These are phyloP conservation scores for Akanthomyces dipterigenus DNA, from an alignment of 2,329 filamentous ascomycete genomes.

Conservation along the genomic window DNA sequence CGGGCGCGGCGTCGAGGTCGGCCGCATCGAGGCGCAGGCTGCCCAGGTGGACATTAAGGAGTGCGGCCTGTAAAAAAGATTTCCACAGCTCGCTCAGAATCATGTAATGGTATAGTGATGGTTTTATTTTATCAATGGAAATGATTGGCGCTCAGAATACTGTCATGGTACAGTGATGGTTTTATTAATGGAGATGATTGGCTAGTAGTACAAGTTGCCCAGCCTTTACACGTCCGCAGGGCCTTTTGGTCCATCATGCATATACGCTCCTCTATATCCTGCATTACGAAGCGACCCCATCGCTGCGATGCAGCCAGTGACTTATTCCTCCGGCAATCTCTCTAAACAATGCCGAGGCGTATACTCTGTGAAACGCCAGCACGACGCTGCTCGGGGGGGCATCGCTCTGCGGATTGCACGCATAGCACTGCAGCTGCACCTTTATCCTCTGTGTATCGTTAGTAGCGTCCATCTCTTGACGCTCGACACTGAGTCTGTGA, in stretches of 20 bases:
- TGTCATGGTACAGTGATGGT: background rate
- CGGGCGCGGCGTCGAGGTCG: conserved; percentile 41
- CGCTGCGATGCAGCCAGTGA: background rate
- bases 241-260: background rate
- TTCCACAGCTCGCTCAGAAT: background rate
- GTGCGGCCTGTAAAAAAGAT: conserved; percentile 34
- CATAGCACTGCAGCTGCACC: conserved; percentile 2
- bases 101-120: background rate
- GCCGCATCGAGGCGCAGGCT: conserved; percentile 44
- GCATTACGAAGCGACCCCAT: background rate
- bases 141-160: background rate
- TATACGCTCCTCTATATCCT: background rate
- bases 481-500: conserved; percentile 23
- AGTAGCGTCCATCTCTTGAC: conserved; percentile 3
- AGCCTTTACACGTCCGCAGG: background rate
- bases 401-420: conserved; percentile 7
- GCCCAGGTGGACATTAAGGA: conserved; percentile 34
- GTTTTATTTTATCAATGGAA: background rate
- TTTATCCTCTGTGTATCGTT: background rate
- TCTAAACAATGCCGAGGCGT: background rate
- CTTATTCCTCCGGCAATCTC: background rate
- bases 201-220: background rate
- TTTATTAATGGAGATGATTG: background rate
- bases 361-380: background rate
- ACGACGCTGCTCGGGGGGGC: background rate